phyloP scores from a whole-genome alignment of 495 filamentous ascomycete species.

The Acidomyces sp. region DNA sequence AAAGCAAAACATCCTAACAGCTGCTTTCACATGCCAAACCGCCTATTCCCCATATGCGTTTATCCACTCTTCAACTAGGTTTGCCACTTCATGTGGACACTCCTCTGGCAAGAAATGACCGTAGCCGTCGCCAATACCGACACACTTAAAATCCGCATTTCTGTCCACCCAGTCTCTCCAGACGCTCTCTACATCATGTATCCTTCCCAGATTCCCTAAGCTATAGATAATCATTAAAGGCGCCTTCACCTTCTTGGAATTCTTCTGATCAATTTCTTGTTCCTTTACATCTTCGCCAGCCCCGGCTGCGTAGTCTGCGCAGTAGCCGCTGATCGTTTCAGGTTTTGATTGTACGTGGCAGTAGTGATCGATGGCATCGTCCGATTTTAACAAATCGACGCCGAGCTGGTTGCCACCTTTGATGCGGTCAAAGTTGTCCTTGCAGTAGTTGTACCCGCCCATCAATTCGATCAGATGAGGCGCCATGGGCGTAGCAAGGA shows the following conservation, averaged over 20 bases:
- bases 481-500: conserved; percentile 15
- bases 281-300: conserved; percentile 31
- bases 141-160: conserved; percentile 20
- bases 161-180: conserved; percentile 37
- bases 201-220: conserved; percentile 30
- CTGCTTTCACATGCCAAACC: neutral
- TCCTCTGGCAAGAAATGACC: conserved; percentile 44
- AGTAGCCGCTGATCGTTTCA: conserved; percentile 20
- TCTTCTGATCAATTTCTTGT: conserved; percentile 34
- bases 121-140: conserved; percentile 29
- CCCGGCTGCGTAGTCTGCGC: conserved; percentile 37
- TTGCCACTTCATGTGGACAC: conserved; percentile 29
- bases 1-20: too few species aligned
- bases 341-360: conserved; percentile 4
- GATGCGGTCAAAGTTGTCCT: conserved; percentile 1
- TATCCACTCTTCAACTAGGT: conserved; percentile 11
- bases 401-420: conserved; percentile 10
- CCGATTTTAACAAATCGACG: conserved; percentile 2
- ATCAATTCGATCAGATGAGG: conserved; percentile 12
- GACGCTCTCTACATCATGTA: conserved; percentile 32
- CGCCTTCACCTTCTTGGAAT: conserved; percentile 32
- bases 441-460: conserved; percentile 8
- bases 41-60: neutral
- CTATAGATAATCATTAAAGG: conserved; percentile 35
- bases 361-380: conserved; percentile 15